Conservation (phyloP, 2,329 filamentous ascomycete genomes). For the Epichloe sibirici region DNA sequence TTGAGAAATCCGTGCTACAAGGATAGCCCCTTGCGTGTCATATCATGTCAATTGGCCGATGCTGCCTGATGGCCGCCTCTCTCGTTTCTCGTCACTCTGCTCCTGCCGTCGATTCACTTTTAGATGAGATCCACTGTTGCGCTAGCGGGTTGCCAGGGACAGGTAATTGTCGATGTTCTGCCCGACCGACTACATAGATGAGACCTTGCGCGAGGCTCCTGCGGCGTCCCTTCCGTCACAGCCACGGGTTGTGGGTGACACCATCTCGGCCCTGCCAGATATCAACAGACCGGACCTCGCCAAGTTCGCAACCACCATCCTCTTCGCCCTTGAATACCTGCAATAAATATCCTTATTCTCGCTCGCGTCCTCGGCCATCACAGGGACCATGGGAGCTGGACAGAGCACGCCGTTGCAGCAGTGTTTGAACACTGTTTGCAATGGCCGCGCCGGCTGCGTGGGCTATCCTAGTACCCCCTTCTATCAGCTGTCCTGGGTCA, state of each 20-base stretch:
- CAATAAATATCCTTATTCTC: not conserved
- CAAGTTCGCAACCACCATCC: not conserved
- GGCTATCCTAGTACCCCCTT: slow-evolving; percentile 30
- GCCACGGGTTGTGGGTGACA: not conserved
- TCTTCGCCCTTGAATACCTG: not conserved
- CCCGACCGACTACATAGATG: not conserved
- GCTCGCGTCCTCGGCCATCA: not conserved
- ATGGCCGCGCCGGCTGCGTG: slow-evolving; percentile 32
- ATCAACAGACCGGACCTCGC: not conserved
- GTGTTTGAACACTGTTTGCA: slow-evolving; percentile 36
- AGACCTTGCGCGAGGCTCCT: not conserved
- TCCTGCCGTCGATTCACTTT: too few species aligned
- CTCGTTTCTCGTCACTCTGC: too few species aligned
- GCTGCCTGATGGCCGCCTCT: too few species aligned
- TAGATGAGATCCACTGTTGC: not conserved
- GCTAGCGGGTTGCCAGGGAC: not conserved
- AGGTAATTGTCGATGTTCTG: not conserved
- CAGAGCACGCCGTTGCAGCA: slow-evolving; percentile 27
- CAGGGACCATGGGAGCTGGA: slow-evolving; percentile 29
- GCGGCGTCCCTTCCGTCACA: not conserved
- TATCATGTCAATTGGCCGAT: too few species aligned
- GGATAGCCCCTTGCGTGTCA: too few species aligned
- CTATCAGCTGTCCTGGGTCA: slow-evolving; percentile 38
- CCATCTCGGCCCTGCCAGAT: not conserved
- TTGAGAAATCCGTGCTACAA: too few species aligned